A percentile compares a stretch with the other conserved stretches of the same genome.
Evolutionary conservation across 805 yeast species (phyloP).

Genomic region (Barnettozyma salicaria): DNA sequence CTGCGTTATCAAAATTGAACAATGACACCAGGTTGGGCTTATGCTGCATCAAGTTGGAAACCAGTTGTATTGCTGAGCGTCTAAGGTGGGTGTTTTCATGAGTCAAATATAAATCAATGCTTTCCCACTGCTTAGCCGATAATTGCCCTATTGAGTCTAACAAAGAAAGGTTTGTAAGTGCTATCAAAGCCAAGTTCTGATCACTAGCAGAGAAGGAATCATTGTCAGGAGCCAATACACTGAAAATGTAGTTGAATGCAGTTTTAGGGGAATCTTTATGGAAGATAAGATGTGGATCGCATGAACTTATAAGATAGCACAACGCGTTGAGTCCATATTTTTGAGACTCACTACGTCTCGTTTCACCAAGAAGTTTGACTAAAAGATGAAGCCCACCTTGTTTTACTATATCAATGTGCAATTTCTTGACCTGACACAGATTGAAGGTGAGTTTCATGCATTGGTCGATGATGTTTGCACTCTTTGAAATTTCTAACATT

Average conservation of each 20-base stretch:
- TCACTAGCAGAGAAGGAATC: slow-evolving; percentile 24
- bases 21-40: slow-evolving; percentile 42
- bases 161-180: slow-evolving; percentile 60
- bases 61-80: slow-evolving; percentile 54
- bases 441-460: slow-evolving; percentile 29
- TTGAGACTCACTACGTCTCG: slow-evolving; percentile 9
- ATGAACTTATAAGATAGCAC: slow-evolving; percentile 37
- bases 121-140: slow-evolving; percentile 35
- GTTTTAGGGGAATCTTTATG: slow-evolving; percentile 18
- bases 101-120: slow-evolving; percentile 38
- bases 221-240: slow-evolving; percentile 29
- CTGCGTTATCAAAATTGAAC: slow-evolving; percentile 44
- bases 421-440: slow-evolving; percentile 21
- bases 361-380: slow-evolving; percentile 21
- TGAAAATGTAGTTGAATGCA: slow-evolving; percentile 31
- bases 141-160: slow-evolving; percentile 32
- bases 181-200: slow-evolving; percentile 51
- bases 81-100: slow-evolving; percentile 46
- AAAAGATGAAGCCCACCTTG: slow-evolving; percentile 43
- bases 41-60: slow-evolving; percentile 50
- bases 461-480: slow-evolving; percentile 24
- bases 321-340: slow-evolving; percentile 36
- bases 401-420: slow-evolving; percentile 30
- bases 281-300: slow-evolving; percentile 41
- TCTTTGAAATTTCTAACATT: slow-evolving; percentile 16